Evolutionary conservation across 2,329 filamentous ascomycete species (phyloP), one percentile per base, ranked within the genome.

Genomic region (Aspergillus sp.): DNA sequence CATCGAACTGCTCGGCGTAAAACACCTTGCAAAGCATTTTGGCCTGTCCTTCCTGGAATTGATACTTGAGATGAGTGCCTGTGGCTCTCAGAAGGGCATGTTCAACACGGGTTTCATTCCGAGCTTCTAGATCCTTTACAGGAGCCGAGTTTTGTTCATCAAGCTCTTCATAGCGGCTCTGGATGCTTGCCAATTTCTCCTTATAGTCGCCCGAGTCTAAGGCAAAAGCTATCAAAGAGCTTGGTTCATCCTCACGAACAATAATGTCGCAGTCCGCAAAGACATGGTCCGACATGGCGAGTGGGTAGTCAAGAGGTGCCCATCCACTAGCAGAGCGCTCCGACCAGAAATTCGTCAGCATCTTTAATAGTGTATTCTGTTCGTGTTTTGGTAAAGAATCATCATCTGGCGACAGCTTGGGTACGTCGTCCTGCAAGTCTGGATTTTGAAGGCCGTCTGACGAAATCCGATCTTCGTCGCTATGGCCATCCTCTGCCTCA

Each of bases 11-110:
- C 65, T 97, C 93, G 0, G 93, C 93, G 59, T 94, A 98, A 67
- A 98, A 97, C 37, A 98, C 93, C 68, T 98, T 98, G 74, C 94
- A 97, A 39, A 91, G 85, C 79, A 96, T 95, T 58, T 86, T 88
- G 3, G 94, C 91, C n/a, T 87, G 83, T 0, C 91, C 90, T 62
- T 96, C 90, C 27, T 85, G 85, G 68, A 97, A 98, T 47, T 95
- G 89, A 62, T 96, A 98, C 61, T 94, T 94, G 53, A 96, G 82
- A 65, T 98, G 93, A 1, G 89, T 95, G 32, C 91, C 90, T 1
- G 88, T 94, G 28, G 85, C 79, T 50, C 89, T 82, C 29, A 95
- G 75, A 27, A 98, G 74, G 32, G 89, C 93, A 51, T 86, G 85
- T 65, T 98, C 90, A 7, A 97, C 80, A 40, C 87, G 87, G 2